A percentile compares a stretch with the other conserved stretches of the same genome.
Evolutionary conservation across 1,139 yeast genomes (phyloP).

Genomic region (Yamadazyma oceani): DNA sequence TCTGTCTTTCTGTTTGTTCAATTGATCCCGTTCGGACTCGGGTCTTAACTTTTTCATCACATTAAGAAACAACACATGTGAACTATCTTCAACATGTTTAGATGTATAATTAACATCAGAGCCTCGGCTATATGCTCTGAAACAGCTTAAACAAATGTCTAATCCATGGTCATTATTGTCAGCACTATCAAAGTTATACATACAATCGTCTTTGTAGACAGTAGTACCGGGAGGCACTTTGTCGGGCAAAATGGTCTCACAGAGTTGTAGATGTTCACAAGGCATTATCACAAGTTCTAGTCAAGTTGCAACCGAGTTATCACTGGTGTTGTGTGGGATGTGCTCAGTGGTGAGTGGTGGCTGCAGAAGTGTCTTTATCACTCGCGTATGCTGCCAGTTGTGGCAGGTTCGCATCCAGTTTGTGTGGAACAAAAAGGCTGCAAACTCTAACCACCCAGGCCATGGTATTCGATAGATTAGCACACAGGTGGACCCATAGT

Average conservation of each 20-base stretch:
- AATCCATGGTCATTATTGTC: constrained; percentile 60
- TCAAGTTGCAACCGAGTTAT: too few relatives aligned
- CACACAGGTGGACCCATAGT: too few relatives aligned
- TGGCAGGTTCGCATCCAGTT: too few relatives aligned
- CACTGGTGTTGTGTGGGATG: too few relatives aligned
- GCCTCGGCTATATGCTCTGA: constrained; percentile 59
- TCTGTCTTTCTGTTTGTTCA: constrained; percentile 6
- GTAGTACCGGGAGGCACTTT: constrained; percentile 10
- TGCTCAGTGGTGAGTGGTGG: too few relatives aligned
- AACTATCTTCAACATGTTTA: constrained; percentile 49
- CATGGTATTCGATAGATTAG: too few relatives aligned
- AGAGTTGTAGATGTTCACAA: background rate
- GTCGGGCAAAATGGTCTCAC: background rate
- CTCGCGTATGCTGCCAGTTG: too few relatives aligned
- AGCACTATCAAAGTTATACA: constrained; percentile 75
- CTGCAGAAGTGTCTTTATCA: too few relatives aligned
- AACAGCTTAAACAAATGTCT: constrained; percentile 71
- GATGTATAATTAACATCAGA: constrained; percentile 50
- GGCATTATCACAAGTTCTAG: too few relatives aligned
- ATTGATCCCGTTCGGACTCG: constrained; percentile 22
- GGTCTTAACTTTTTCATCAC: constrained; percentile 50
- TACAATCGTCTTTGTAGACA: constrained; percentile 79
- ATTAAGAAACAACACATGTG: constrained; percentile 58
- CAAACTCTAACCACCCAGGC: too few relatives aligned
- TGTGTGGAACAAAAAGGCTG: too few relatives aligned